phyloP scores from a whole-genome alignment of 768 basidiomycete genomes.

The Termitomyces sp. region DNA sequence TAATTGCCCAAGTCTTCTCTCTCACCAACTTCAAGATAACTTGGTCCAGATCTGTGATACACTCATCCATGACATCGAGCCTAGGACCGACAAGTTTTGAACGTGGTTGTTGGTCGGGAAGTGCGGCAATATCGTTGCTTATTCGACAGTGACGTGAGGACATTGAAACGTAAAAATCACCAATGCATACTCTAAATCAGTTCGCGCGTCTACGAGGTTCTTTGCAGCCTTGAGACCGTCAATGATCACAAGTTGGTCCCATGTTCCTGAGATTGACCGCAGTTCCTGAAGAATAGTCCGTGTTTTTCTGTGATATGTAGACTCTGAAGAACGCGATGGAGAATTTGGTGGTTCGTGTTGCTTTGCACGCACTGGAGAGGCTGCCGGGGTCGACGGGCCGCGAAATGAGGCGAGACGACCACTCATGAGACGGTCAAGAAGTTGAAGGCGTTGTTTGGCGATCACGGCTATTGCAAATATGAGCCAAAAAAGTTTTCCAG shows the following conservation, averaged over 20 bases:
- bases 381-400: slow-evolving; percentile 72
- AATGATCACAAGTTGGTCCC: slow-evolving; percentile 79
- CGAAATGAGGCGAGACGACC: slow-evolving; percentile 71
- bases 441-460: slow-evolving; percentile 20
- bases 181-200: slow-evolving; percentile 74
- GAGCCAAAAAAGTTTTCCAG: slow-evolving; percentile 9
- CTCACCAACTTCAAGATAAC: slow-evolving; percentile 67
- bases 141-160: slow-evolving; percentile 8
- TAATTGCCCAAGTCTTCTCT: neutral
- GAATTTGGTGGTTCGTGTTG: slow-evolving; percentile 37
- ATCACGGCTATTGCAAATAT: slow-evolving; percentile 16
- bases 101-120: slow-evolving; percentile 55
- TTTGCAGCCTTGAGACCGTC: slow-evolving; percentile 79
- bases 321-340: slow-evolving; percentile 55
- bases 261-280: slow-evolving; percentile 57
- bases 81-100: slow-evolving; percentile 61
- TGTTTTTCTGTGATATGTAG: slow-evolving; percentile 80
- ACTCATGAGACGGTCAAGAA: slow-evolving; percentile 12
- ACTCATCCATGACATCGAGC: slow-evolving; percentile 63
- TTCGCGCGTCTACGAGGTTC: slow-evolving; percentile 71
- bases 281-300: slow-evolving; percentile 67
- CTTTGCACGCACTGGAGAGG: slow-evolving; percentile 55
- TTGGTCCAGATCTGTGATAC: slow-evolving; percentile 53
- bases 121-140: slow-evolving; percentile 62
- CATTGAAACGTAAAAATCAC: neutral